phyloP scores from a whole-genome alignment of 805 yeast species.

The Komagataella ulmi region DNA sequence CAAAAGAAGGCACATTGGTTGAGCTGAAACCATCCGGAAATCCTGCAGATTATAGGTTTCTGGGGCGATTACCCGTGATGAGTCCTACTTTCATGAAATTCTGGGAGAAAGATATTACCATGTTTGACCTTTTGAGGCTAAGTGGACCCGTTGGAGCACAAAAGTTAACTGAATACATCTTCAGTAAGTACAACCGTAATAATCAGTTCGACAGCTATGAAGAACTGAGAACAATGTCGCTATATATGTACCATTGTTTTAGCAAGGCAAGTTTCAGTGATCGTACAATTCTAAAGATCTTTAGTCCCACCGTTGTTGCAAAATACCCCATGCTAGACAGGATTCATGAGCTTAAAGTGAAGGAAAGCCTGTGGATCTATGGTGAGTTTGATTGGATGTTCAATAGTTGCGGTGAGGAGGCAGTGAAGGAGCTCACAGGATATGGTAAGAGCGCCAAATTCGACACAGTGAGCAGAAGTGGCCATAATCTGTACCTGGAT shows the following conservation, averaged over 20 bases:
- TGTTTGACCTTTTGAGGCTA: slow-evolving; percentile 34
- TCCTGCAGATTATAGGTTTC: slow-evolving; percentile 29
- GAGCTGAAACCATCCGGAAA: slow-evolving; percentile 23
- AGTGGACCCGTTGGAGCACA: slow-evolving; percentile 24
- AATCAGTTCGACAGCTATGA: slow-evolving; percentile 6
- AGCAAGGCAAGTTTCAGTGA: slow-evolving; percentile 19
- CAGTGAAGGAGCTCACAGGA: slow-evolving; percentile 14
- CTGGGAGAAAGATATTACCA: slow-evolving; percentile 28
- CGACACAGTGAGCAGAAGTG: slow-evolving; percentile 38
- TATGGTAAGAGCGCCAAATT: slow-evolving; percentile 17
- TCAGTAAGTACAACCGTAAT: slow-evolving; percentile 15
- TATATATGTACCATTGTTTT: slow-evolving; percentile 19
- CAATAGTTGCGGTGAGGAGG: slow-evolving; percentile 40
- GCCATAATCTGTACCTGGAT: slow-evolving; percentile 70
- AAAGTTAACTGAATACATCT: slow-evolving; percentile 13
- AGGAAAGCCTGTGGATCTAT: slow-evolving; percentile 32
- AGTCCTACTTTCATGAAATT: slow-evolving; percentile 19
- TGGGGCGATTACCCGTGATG: slow-evolving; percentile 32
- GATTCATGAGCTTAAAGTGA: slow-evolving; percentile 20
- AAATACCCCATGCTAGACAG: slow-evolving; percentile 56
- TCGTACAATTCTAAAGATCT: slow-evolving; percentile 27
- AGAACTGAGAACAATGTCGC: slow-evolving; percentile 17
- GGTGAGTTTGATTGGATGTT: slow-evolving; percentile 75
- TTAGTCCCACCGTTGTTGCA: slow-evolving; percentile 47
- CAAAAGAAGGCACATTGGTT: slow-evolving; percentile 9